Evolutionary conservation across 371 early-diverging fungal species (phyloP).

Genomic region (Mitosporidium daphniae): DNA sequence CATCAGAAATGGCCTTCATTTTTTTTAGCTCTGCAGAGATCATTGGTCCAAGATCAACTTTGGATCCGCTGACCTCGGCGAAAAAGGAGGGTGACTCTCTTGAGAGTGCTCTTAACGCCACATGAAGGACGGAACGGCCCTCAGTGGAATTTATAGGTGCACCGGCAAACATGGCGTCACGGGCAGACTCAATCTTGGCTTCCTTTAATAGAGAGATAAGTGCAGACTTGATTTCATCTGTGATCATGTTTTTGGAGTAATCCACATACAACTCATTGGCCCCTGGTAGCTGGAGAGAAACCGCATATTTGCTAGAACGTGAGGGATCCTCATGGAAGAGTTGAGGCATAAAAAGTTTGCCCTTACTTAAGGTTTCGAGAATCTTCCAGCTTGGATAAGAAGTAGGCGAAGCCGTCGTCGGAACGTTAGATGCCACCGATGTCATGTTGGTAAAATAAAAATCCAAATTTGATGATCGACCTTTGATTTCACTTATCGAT

Average conservation of each 20-base stretch:
- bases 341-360: no score
- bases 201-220: conserved; percentile 41
- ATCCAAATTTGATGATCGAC: no score
- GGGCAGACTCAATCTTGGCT: conserved; percentile 37
- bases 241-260: conserved; percentile 63
- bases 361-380: no score
- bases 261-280: no score
- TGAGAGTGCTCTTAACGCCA: conserved; percentile 54
- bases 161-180: conserved; percentile 66
- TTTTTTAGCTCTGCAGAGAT: conserved; percentile 65
- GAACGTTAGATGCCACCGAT: no score
- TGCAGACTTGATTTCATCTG: conserved; percentile 26
- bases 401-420: no score
- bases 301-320: no score
- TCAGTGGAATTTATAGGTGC: conserved; percentile 88
- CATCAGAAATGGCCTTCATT: conserved; percentile 43
- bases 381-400: no score
- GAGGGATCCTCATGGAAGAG: no score
- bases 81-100: conserved; percentile 30
- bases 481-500: no score
- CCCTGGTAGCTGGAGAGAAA: no score
- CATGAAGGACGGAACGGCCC: conserved; percentile 74
- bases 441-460: no score
- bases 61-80: conserved; percentile 36
- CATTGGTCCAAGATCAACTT: conserved; percentile 61